Evolutionary conservation across 768 basidiomycete species (phyloP), one percentile per base, ranked within the genome.

Genomic region (Coprinopsis cinerea): DNA sequence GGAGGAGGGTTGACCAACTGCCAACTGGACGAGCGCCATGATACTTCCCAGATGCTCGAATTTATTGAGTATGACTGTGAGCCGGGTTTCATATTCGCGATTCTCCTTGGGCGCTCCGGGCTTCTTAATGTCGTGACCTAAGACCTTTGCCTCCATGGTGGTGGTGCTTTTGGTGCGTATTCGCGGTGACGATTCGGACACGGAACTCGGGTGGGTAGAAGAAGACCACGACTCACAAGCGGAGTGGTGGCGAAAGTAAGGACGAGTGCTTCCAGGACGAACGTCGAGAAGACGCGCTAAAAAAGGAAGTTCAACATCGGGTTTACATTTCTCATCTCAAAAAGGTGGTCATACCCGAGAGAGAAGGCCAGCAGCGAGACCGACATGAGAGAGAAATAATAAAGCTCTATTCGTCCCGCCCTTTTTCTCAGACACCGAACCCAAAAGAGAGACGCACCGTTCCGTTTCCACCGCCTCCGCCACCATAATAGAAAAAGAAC

Each of bases 251-350:
- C 77, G 69, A 87, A 90, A 0, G 94, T 95, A 30, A 96, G 70
- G 5, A 83, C 64, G 30, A 93, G 68, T 0, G 89, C 86, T 60
- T 88, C 86, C 17, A 97, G 72, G 34, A 97, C 92, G 59, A 97
- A 94, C 92, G 96, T 97, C 0, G 91, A 88, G 67, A 97, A 94
- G 6, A 96, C 86, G 95, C 94, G 7, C 96, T 88, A 2, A 95
- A 74, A 17, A 85, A 88, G 44, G 35, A 25, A 40, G n/a, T n/a
- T n/a, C n/a, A n/a, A n/a, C n/a, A n/a, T n/a, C n/a, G n/a, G n/a
- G n/a, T n/a, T n/a, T n/a, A n/a, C n/a, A n/a, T n/a, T n/a, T n/a
- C n/a, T 92, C 0, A n/a, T n/a, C n/a, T n/a, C n/a, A n/a, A n/a
- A n/a, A n/a, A n/a, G n/a, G n/a, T n/a, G n/a, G n/a, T n/a, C n/a